A percentile compares a stretch with the other conserved stretches of the same genome.
Conservation (phyloP, 257 asterid species). For the Hygrophila difformis region DNA sequence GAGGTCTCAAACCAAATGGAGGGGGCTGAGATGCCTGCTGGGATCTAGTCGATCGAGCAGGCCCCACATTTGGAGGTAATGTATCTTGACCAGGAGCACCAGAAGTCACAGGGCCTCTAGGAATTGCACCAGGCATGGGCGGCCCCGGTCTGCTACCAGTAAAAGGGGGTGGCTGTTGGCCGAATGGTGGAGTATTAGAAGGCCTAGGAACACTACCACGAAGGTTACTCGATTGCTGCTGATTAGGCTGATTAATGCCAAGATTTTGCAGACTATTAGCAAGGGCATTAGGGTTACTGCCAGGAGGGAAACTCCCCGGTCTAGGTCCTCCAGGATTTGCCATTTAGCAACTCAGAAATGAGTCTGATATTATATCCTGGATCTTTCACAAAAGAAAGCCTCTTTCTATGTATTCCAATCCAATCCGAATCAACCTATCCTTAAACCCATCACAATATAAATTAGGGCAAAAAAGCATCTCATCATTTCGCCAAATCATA, state of each 20-base stretch:
- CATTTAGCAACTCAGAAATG: conserved; percentile 26
- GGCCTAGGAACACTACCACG: conserved; percentile 54
- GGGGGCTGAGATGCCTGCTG: conserved; percentile 63
- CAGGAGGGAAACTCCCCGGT: conserved; percentile 74
- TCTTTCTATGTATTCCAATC: neutral
- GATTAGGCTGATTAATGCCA: conserved; percentile 60
- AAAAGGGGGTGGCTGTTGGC: conserved; percentile 71
- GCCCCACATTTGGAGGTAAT: conserved; percentile 41
- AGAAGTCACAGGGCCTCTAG: conserved; percentile 50
- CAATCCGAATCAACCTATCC: neutral
- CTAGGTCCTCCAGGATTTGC: conserved; percentile 84
- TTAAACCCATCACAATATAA: neutral
- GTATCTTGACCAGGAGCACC: conserved; percentile 43
- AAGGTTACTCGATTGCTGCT: conserved; percentile 35
- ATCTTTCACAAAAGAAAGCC: neutral
- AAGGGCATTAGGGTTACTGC: conserved; percentile 66
- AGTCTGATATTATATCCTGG: neutral
- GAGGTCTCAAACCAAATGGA: conserved; percentile 66
- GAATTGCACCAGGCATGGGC: conserved; percentile 64
- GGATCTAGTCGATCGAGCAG: conserved; percentile 49
- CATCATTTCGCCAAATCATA: neutral
- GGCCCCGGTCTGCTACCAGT: conserved; percentile 65
- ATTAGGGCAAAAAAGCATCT: too few relatives aligned
- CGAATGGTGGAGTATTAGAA: conserved; percentile 48
- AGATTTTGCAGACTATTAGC: conserved; percentile 76